Base-by-base conservation (phyloP, 139 green algal species). In the Zygnema circumcarinatum region DNA sequence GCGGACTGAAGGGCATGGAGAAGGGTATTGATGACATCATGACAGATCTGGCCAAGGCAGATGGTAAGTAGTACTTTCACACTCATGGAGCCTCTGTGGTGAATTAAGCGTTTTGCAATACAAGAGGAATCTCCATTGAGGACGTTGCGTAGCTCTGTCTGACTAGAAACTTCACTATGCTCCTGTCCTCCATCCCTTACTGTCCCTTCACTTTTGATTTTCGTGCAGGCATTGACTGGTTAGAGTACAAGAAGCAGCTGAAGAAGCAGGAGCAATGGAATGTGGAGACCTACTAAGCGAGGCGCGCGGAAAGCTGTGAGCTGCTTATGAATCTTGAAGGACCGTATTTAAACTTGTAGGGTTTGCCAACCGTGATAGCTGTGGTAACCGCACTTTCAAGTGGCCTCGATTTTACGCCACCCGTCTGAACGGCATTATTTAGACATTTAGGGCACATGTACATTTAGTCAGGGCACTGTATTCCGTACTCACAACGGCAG, bases 1-100 rank as follows among this genome's bases (percentile, higher is more conserved):
- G 83, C 87, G 87, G 87, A 32, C 42, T 91, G 35, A 90, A 85
- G 87, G 87, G 87, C 73, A 91, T 91, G 87, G 87, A 91, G 87
- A 90, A 90, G 87, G 87, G 87, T 39, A 91, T 91, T 47, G 87
- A 91, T 79, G 83, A 91, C 1, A 91, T 91, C 87, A 91, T 91
- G 87, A 85, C 69, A 35, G 40, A 32, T 40, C 83, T 91, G 16
- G 87, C 87, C n/a, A 38, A 85, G 73, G 83, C 76, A 54, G 87
- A 91, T 29, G 86, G 86, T 90, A 89, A 90, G 84, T 80, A 1
- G 2, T 40, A n/a, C 36, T 7, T 20, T 1, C 54, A 25, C 54
- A 25, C 54, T 29, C 54, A 33, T 29, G 54, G 54, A 72, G 54
- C 54, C 54, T 72, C 54, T n/a, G n/a, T n/a, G n/a, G n/a, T n/a